Evolutionary conservation across 495 filamentous ascomycete species (phyloP).

Genomic region (Pyrenula aspistea): DNA sequence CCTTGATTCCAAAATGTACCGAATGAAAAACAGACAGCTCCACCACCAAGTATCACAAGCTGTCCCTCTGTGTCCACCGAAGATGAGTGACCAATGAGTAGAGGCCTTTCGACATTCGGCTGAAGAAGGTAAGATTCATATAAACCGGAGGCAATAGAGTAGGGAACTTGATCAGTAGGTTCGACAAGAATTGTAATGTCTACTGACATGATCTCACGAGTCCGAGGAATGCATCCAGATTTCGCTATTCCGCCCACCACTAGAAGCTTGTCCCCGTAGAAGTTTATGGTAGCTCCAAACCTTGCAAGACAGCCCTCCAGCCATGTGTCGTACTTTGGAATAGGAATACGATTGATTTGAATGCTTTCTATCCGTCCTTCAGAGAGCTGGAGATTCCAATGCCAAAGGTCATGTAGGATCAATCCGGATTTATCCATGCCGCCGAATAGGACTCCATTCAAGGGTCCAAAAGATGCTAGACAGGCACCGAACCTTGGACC

Average conservation of each 20-base stretch:
- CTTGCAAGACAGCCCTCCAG: slow-evolving; percentile 5
- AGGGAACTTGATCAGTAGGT: background rate
- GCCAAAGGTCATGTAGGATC: slow-evolving; percentile 43
- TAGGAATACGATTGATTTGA: background rate
- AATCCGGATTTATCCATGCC: slow-evolving; percentile 51
- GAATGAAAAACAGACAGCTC: slow-evolving; percentile 84
- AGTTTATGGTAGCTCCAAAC: slow-evolving; percentile 21
- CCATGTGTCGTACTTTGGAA: background rate
- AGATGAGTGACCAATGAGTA: slow-evolving; percentile 55
- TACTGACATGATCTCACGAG: slow-evolving; percentile 13
- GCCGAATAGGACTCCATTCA: slow-evolving; percentile 50
- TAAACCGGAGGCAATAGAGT: background rate
- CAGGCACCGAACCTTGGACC: slow-evolving; percentile 50
- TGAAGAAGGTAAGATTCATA: background rate
- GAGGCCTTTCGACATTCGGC: slow-evolving; percentile 29
- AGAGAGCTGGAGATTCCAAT: slow-evolving; percentile 26
- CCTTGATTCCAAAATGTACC: slow-evolving; percentile 63
- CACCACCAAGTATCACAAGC: slow-evolving; percentile 60
- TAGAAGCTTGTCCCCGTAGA: slow-evolving; percentile 12
- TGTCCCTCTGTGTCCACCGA: slow-evolving; percentile 30
- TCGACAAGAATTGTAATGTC: background rate
- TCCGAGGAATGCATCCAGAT: slow-evolving; percentile 6
- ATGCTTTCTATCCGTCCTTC: background rate
- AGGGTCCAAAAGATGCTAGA: slow-evolving; percentile 23
- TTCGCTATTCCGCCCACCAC: slow-evolving; percentile 38